Conservation (phyloP, 495 filamentous ascomycete genomes). For the Aspergillus bridgeri region DNA sequence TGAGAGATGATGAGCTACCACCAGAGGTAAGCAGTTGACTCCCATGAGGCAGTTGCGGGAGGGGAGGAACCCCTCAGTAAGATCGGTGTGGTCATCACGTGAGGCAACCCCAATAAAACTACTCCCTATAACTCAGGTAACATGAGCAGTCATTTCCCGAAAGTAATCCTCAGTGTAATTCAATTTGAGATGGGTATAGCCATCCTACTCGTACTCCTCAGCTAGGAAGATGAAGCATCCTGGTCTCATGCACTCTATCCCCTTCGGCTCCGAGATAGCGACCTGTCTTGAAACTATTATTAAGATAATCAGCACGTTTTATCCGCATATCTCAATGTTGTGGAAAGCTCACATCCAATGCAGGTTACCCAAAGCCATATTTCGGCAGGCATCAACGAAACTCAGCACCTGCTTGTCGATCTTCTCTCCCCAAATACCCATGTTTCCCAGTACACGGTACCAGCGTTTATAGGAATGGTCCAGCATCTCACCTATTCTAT, state of each 20-base stretch:
- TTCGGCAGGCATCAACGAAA: constrained; percentile 13
- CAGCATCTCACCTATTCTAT: constrained; percentile 2
- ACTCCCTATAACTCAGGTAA: no score
- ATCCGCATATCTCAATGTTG: neutral
- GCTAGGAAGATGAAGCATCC: constrained; percentile 2
- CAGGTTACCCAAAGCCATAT: constrained; percentile 14
- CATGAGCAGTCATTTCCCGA: no score
- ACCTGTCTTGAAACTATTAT: constrained; percentile 13
- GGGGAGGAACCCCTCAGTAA: no score
- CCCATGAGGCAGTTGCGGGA: no score
- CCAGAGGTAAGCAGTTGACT: no score
- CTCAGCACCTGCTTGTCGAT: constrained; percentile 12
- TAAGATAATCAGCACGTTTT: neutral
- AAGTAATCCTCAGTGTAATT: no score
- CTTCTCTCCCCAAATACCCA: constrained; percentile 7
- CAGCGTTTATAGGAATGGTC: constrained; percentile 12
- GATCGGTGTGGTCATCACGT: no score
- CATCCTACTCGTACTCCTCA: neutral
- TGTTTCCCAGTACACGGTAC: constrained; percentile 10
- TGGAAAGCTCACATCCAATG: constrained; percentile 8
- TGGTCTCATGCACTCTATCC: neutral
- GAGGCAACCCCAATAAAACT: no score
- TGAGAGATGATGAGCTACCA: no score
- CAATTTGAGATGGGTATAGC: no score
- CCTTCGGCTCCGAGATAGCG: constrained; percentile 13